Evolutionary conservation across 2,329 filamentous ascomycete genomes (phyloP).

Genomic region (Acephala macrosclerotiorum): DNA sequence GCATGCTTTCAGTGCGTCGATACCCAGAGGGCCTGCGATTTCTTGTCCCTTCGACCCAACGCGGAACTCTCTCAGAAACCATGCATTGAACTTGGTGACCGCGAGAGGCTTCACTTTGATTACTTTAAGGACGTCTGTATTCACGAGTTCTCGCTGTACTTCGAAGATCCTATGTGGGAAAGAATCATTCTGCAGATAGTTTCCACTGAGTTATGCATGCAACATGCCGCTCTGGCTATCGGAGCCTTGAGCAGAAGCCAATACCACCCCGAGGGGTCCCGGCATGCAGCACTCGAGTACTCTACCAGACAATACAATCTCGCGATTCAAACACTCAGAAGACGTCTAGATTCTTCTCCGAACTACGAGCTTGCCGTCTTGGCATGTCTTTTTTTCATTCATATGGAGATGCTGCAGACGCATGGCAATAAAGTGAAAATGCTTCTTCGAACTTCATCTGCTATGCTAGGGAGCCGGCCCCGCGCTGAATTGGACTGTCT

Average conservation of each 20-base stretch:
- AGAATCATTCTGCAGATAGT: conserved; percentile 17
- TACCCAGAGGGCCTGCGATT: conserved; percentile 21
- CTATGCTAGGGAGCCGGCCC: not conserved
- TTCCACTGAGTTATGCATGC: conserved; percentile 12
- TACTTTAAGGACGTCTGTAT: conserved; percentile 18
- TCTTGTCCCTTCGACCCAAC: not conserved
- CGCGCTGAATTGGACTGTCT: not conserved
- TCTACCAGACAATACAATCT: conserved; percentile 34
- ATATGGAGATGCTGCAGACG: conserved; percentile 14
- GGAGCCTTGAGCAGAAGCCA: conserved; percentile 31
- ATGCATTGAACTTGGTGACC: not conserved
- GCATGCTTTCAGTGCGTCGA: conserved; percentile 25
- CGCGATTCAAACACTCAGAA: conserved; percentile 29
- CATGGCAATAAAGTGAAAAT: not conserved
- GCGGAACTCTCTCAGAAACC: not conserved
- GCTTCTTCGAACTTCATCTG: not conserved
- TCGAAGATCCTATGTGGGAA: conserved; percentile 16
- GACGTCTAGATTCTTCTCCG: not conserved
- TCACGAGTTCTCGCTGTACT: conserved; percentile 18
- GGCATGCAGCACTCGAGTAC: conserved; percentile 44
- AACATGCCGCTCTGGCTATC: conserved; percentile 20
- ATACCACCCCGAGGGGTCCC: conserved; percentile 44
- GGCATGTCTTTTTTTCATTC: conserved; percentile 13
- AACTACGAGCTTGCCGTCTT: conserved; percentile 17
- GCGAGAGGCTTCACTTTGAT: conserved; percentile 13